Evolutionary conservation across 768 basidiomycete species (phyloP).

Genomic region (Podaxis sp.): DNA sequence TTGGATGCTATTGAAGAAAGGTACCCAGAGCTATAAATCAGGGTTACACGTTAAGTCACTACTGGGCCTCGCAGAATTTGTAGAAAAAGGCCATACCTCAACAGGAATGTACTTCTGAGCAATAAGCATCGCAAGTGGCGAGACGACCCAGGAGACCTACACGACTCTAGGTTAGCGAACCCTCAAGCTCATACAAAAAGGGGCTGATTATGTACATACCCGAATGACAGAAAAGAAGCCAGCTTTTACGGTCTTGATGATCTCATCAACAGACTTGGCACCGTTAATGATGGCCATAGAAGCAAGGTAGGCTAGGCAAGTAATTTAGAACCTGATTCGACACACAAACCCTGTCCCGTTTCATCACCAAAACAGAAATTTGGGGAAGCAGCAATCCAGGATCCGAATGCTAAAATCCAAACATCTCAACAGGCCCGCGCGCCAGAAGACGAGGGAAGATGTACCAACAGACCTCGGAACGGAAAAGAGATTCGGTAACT

Average conservation of each 20-base stretch:
- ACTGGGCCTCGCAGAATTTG: background rate
- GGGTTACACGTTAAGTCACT: conserved; percentile 9
- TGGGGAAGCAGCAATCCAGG: background rate
- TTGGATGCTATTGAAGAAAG: conserved; percentile 80
- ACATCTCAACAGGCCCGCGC: background rate
- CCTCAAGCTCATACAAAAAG: background rate
- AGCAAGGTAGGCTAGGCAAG: conserved; percentile 58
- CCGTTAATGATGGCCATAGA: conserved; percentile 87
- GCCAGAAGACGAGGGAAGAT: background rate
- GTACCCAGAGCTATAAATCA: conserved; percentile 72
- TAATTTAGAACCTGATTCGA: background rate
- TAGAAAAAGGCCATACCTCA: conserved; percentile 47
- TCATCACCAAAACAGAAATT: background rate
- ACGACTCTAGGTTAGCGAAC: background rate
- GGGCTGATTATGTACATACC: conserved; percentile 39
- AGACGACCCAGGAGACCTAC: conserved; percentile 79
- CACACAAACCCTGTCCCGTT: background rate
- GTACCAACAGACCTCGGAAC: background rate
- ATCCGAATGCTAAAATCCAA: background rate
- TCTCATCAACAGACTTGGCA: conserved; percentile 62
- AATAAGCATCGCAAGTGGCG: conserved; percentile 69
- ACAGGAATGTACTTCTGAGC: conserved; percentile 81
- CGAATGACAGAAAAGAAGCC: conserved; percentile 76
- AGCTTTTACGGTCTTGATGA: conserved; percentile 64
- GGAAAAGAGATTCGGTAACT: conserved; percentile 21